phyloP scores from a whole-genome alignment of 495 filamentous ascomycete species.

The Xylaria grammica region DNA sequence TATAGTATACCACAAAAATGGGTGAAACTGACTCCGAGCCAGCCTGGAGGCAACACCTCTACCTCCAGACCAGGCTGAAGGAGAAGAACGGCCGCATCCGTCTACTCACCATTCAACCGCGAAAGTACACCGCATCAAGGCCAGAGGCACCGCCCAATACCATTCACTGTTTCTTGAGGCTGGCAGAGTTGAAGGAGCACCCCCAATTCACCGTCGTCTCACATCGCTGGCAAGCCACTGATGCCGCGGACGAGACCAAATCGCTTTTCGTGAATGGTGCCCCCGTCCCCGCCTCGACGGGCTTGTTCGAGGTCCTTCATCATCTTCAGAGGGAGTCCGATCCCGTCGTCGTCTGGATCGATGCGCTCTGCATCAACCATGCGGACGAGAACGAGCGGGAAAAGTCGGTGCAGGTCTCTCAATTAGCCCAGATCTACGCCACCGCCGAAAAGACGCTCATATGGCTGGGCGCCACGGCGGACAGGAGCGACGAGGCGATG shows the following conservation, averaged over 20 bases:
- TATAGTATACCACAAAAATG: conserved; percentile 12
- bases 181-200: conserved; percentile 20
- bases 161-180: conserved; percentile 22
- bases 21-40: background rate
- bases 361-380: conserved; percentile 46
- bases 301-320: conserved; percentile 19
- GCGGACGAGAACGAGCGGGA: conserved; percentile 40
- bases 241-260: conserved; percentile 14
- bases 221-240: conserved; percentile 21
- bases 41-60: conserved; percentile 22
- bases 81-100: conserved; percentile 23
- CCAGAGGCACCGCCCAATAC: conserved; percentile 9
- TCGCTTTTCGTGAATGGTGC: conserved; percentile 24
- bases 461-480: conserved; percentile 15
- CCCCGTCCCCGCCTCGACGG: conserved; percentile 19
- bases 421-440: conserved; percentile 19
- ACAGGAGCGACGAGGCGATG: conserved; percentile 23
- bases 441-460: conserved; percentile 18
- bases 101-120: conserved; percentile 25
- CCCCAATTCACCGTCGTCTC: conserved; percentile 23
- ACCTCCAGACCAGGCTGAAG: conserved; percentile 23
- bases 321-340: conserved; percentile 14
- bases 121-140: conserved; percentile 16
- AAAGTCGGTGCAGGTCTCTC: conserved; percentile 36
- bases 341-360: conserved; percentile 35